Percentiles rank a stretch among this genome's conserved stretches.
Evolutionary conservation across 164 flowering plant genomes (phyloP).

Genomic region (Annona squamosa): DNA sequence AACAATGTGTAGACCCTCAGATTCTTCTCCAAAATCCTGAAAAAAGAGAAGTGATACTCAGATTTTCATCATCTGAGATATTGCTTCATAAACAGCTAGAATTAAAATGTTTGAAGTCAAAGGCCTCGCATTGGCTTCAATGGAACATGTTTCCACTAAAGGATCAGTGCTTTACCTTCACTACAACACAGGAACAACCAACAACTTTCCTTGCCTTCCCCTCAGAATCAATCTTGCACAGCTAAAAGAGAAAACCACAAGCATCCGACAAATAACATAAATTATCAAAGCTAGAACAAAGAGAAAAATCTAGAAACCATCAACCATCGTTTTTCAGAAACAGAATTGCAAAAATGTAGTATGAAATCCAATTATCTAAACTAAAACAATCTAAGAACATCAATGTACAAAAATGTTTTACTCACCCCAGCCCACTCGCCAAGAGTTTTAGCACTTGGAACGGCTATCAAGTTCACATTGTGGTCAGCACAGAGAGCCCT

Average conservation of each 20-base stretch:
- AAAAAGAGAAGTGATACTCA: background rate
- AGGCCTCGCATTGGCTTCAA: background rate
- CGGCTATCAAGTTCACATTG: constrained; percentile 54
- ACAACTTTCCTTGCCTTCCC: constrained; percentile 87
- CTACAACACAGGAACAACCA: constrained; percentile 70
- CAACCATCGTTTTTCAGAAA: no score
- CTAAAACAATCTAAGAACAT: background rate
- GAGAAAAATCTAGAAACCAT: background rate
- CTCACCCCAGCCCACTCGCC: constrained; percentile 93
- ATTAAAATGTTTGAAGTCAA: no score
- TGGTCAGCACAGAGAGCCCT: constrained; percentile 75
- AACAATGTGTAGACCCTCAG: constrained; percentile 43
- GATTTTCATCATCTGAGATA: background rate
- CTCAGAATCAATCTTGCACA: constrained; percentile 86
- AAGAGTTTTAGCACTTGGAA: constrained; percentile 73
- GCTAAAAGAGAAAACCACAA: constrained; percentile 23
- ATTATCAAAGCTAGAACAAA: background rate
- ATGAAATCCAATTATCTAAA: background rate
- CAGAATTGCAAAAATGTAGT: background rate
- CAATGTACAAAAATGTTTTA: background rate
- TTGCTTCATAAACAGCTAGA: background rate
- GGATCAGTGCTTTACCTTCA: constrained; percentile 42
- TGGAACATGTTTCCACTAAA: background rate
- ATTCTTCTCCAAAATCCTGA: constrained; percentile 61
- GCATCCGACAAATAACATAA: background rate